Evolutionary conservation across 257 asterid species (phyloP).

Genomic region (Solanum clarkiae): DNA sequence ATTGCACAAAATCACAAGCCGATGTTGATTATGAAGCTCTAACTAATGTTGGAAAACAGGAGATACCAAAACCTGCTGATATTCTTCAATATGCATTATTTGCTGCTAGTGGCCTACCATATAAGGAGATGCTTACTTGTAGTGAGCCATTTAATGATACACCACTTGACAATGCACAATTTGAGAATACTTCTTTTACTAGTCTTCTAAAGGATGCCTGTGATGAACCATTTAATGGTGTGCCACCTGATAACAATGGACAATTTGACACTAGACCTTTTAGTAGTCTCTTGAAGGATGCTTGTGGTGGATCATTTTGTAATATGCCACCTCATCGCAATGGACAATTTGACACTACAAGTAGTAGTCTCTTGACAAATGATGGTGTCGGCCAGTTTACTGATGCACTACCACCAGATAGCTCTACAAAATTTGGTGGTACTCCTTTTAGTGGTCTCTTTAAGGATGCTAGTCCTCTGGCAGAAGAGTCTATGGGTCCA

Average conservation of each 20-base stretch:
- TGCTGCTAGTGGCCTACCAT: background rate
- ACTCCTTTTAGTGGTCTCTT: constrained; percentile 1
- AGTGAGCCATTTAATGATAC: background rate
- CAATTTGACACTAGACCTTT: background rate
- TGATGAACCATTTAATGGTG: background rate
- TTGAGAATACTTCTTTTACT: background rate
- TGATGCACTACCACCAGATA: background rate
- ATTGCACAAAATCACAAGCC: constrained; percentile 7
- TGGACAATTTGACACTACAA: background rate
- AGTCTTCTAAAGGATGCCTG: background rate
- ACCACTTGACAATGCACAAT: background rate
- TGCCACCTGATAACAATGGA: background rate
- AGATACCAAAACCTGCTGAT: background rate
- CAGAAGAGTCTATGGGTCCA: background rate
- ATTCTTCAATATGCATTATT: background rate
- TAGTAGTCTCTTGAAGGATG: background rate
- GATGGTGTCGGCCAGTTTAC: background rate
- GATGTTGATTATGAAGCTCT: constrained; percentile 4
- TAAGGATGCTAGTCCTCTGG: background rate
- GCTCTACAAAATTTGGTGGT: background rate
- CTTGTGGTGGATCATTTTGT: background rate
- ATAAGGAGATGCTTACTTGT: background rate
- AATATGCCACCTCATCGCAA: background rate
- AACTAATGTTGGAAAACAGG: background rate
- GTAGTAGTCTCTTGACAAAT: background rate